phyloP scores from a whole-genome alignment of 345 rosid genomes.

The Camelina sativa region DNA sequence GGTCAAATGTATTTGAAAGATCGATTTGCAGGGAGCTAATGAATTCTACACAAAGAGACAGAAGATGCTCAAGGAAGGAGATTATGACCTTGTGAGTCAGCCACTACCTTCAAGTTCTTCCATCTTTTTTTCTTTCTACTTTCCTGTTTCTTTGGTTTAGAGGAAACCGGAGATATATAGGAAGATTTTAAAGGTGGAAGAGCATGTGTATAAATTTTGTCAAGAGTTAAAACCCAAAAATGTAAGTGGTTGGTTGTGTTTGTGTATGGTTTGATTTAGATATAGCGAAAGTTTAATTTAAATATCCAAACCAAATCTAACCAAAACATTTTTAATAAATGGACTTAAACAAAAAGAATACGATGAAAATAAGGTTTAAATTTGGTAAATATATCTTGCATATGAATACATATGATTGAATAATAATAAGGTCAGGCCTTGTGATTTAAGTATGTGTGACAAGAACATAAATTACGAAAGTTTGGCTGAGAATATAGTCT shows the following conservation, averaged over 20 bases:
- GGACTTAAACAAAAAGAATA: background rate
- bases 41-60: conserved; percentile 24
- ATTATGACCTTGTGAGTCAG: conserved; percentile 20
- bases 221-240: conserved; percentile 7
- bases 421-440: background rate
- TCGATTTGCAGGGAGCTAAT: conserved; percentile 14
- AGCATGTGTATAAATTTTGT: conserved; percentile 33
- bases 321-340: background rate
- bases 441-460: conserved; percentile 5
- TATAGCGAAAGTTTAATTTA: too few species aligned
- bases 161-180: background rate
- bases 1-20: conserved; percentile 20
- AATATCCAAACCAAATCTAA: background rate
- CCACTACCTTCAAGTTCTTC: conserved; percentile 23
- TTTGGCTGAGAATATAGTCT: conserved; percentile 8
- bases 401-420: conserved; percentile 13
- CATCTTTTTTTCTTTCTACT: background rate
- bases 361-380: background rate
- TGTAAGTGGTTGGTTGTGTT: conserved; percentile 26
- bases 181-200: conserved; percentile 30
- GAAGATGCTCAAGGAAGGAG: conserved; percentile 7
- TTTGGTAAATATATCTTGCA: background rate
- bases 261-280: too few species aligned
- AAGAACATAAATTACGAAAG: background rate
- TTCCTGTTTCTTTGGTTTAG: background rate